Base-by-base conservation (phyloP, 805 yeast species). In the Kodamaea lidongshanica region DNA sequence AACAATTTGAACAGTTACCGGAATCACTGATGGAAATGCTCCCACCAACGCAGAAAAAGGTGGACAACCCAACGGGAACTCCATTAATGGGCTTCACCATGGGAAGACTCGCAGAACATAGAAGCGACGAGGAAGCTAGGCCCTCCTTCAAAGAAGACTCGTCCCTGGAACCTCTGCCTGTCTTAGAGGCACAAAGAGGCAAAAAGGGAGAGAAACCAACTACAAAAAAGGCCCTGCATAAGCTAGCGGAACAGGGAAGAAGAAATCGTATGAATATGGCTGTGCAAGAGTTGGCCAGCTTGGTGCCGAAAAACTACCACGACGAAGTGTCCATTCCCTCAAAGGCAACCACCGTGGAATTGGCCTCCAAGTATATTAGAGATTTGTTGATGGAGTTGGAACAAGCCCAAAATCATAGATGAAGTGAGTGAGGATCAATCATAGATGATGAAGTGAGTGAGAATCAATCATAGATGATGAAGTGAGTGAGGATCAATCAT, bases 191-290 rank as follows among this genome's bases (percentile, higher is more conserved):
- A 9, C 28, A 27, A 20, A 24, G 21, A 12, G 34, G 31, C 9
- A 24, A 29, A 12, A 23, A 28, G 23, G 41, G 35, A 11, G 48
- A 58, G 23, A 54, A 62, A 32, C 70, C 73, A 2, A 54, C 60
- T 7, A 65, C 71, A 16, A 79, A 81, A 50, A 77, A 79, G 45
- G 73, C 80, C 2, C 73, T 74, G 23, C 98, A 89, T 56, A 88
- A 89, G 52, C 69, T 85, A 10, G 97, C 98, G 1, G 98, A 89
- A 57, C 96, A 92, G 56, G 97, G 95, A 10, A 70, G 98, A 31
- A 72, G 98, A 44, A 88, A 89, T 53, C 67, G 98, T 39, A 81
- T 89, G 79, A 92, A 92, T 53, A 60, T 66, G 33, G 97, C 96
- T 0, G 77, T 89, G 17, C 75, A 74, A 25, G 95, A 84, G 24